These are phyloP conservation scores for Arthrobotrys sphaeroides DNA, from an alignment of 2,329 filamentous ascomycete species.

Conservation along the genomic window DNA sequence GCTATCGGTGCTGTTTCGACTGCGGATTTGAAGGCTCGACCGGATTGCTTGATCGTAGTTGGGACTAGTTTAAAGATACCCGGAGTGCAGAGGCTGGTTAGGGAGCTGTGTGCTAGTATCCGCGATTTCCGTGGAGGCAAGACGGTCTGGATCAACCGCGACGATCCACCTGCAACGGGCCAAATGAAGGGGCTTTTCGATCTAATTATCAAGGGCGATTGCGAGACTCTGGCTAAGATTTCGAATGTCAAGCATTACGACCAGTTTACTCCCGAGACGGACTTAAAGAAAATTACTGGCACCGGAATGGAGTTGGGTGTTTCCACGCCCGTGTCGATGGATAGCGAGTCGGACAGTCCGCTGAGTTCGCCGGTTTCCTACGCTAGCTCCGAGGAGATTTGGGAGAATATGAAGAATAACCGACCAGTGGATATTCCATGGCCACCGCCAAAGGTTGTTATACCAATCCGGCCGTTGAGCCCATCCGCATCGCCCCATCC, in stretches of 20 bases:
- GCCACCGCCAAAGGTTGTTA: constrained; percentile 41
- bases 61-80: constrained; percentile 96
- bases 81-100: constrained; percentile 86
- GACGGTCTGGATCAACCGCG: constrained; percentile 93
- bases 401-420: constrained; percentile 50
- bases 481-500: constrained; percentile 48
- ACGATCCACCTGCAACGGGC: constrained; percentile 79
- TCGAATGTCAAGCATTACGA: constrained; percentile 65
- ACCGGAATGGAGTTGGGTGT: constrained; percentile 53
- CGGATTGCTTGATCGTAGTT: constrained; percentile 92
- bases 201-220: constrained; percentile 83
- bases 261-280: constrained; percentile 47
- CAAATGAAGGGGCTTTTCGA: constrained; percentile 96
- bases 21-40: constrained; percentile 82
- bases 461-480: constrained; percentile 26
- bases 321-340: constrained; percentile 49
- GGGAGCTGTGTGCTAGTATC: constrained; percentile 89
- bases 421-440: constrained; percentile 37
- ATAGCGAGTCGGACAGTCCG: constrained; percentile 49
- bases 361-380: constrained; percentile 50
- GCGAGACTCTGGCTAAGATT: constrained; percentile 83
- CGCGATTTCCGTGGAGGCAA: constrained; percentile 82
- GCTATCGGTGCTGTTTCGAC: constrained; percentile 91
- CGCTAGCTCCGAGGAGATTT: constrained; percentile 49
- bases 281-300: constrained; percentile 51